These are phyloP conservation scores for Lentinula guzmanii DNA, from an alignment of 768 basidiomycete genomes.

Conservation along the genomic window DNA sequence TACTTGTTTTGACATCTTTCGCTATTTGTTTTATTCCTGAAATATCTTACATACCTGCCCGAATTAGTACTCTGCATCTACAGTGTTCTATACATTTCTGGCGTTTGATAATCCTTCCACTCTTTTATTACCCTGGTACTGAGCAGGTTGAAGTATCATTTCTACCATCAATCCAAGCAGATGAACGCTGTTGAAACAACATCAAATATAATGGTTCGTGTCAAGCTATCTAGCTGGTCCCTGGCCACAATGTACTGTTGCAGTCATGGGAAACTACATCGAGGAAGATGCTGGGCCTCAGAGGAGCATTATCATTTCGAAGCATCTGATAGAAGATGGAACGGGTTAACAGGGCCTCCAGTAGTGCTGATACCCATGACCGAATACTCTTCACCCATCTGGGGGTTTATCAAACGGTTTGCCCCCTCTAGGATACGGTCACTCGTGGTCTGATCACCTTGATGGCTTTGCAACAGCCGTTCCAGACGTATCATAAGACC, in stretches of 20 bases:
- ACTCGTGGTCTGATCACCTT: constrained; percentile 44
- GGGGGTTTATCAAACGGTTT: constrained; percentile 68
- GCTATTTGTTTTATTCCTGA: not conserved
- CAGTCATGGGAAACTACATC: not conserved
- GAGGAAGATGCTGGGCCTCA: too few species aligned
- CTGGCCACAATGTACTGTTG: not conserved
- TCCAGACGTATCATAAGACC: constrained; percentile 64
- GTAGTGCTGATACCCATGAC: constrained; percentile 55
- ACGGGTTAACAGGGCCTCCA: not conserved
- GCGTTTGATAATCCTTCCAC: not conserved
- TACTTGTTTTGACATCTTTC: not conserved
- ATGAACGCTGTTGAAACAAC: too few species aligned
- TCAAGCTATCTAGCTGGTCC: too few species aligned
- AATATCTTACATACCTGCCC: not conserved
- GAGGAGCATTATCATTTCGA: too few species aligned
- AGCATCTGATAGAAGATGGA: not conserved
- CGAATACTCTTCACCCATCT: constrained; percentile 89
- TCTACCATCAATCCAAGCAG: not conserved
- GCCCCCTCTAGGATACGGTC: constrained; percentile 54
- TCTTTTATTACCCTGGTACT: not conserved
- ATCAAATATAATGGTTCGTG: too few species aligned
- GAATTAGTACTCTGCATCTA: not conserved
- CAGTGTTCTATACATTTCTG: not conserved
- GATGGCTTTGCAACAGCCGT: constrained; percentile 9
- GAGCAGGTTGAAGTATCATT: not conserved